phyloP scores from a whole-genome alignment of 768 basidiomycete species.

The Xerocomellus amylosporus region DNA sequence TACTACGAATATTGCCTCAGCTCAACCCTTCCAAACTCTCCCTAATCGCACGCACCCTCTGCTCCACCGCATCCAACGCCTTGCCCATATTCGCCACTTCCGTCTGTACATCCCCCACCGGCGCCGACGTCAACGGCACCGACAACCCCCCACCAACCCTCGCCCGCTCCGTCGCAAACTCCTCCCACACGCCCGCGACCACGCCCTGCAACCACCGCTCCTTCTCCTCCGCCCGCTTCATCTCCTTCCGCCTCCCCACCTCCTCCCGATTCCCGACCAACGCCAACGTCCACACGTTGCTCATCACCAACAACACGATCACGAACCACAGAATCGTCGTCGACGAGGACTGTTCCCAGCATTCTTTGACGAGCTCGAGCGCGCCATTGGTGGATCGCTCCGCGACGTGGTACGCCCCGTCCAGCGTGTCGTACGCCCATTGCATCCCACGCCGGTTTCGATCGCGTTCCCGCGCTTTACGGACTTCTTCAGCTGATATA shows the following conservation, averaged over 20 bases:
- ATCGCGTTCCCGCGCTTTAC: constrained; percentile 62
- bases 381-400: constrained; percentile 66
- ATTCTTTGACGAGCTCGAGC: constrained; percentile 73
- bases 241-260: constrained; percentile 42
- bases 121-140: constrained; percentile 18
- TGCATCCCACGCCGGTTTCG: constrained; percentile 72
- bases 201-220: constrained; percentile 75
- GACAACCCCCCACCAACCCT: constrained; percentile 10
- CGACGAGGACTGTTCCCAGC: constrained; percentile 73
- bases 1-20: constrained; percentile 4
- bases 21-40: constrained; percentile 39
- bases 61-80: constrained; percentile 57
- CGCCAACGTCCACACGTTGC: constrained; percentile 70
- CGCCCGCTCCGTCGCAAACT: constrained; percentile 50
- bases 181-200: constrained; percentile 70
- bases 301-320: constrained; percentile 68
- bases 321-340: constrained; percentile 72
- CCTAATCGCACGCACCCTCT: constrained; percentile 48
- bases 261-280: constrained; percentile 49
- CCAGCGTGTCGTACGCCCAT: constrained; percentile 87
- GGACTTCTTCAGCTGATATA: constrained; percentile 13
- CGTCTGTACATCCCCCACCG: constrained; percentile 37
- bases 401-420: constrained; percentile 71
- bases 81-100: constrained; percentile 48
- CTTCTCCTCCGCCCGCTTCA: constrained; percentile 59